Base-by-base conservation (phyloP, 2,329 filamentous ascomycete species). In the Colletotrichum destructivum region DNA sequence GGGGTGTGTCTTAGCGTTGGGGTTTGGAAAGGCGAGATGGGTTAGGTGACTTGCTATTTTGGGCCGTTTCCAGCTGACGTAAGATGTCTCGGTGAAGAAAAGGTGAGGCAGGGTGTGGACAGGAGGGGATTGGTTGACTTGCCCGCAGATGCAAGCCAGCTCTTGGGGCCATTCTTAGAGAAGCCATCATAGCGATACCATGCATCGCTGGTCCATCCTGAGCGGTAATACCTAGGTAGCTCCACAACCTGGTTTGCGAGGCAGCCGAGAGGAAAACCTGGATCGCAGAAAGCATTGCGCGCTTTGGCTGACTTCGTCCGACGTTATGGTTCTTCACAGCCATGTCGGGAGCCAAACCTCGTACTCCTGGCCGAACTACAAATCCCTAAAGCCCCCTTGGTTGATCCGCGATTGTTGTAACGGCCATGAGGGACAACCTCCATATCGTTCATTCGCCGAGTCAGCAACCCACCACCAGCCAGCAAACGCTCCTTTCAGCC, bases 1-100 rank as follows among this genome's bases (percentile, higher is more conserved):
- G 46, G 16, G 35, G 35, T 38, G 18, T 70, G 55, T 47, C 55
- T 49, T 66, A 61, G 67, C 62, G 62, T 66, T 61, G 26, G 57
- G 46, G 49, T 15, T 60, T 11, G 4, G 60, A 66, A 16, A n/a
- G 31, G 31, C 26, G 23, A 44, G 49, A 57, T 68, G 69, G 69
- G 69, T 69, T 68, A 71, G 57, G 69, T 71, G 64, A 71, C 55
- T 71, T 68, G 46, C 9, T 31, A 40, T 47, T 8, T 16, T 49
- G 16, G 21, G 35, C 15, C 16, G 46, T 47, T 35, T 26, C n/a
- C 21, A 7, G 35, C 68, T 70, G 47, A 70, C 47, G 62, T 67
- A 67, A 61, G 54, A 8, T n/a, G 23, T 11, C 11, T 12, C 21
- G n/a, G 18, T 61, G 23, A 46, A 35, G 23, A 31, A 4, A 2